phyloP scores from a whole-genome alignment of 1,284 basidiomycete species.

The Papiliotrema flavescens region DNA sequence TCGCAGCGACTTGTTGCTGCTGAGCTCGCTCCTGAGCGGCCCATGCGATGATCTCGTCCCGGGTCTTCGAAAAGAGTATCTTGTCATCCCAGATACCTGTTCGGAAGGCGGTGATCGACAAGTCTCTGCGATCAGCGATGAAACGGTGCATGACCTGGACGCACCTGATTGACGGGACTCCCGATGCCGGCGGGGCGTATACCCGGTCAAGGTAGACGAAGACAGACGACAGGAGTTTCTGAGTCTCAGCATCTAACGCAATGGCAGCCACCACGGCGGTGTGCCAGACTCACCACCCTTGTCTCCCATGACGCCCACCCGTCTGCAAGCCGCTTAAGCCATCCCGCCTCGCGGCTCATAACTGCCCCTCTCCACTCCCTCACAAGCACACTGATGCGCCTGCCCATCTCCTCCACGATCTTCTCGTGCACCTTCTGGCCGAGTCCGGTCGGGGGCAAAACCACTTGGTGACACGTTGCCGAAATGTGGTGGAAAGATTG shows the following conservation, averaged over 20 bases:
- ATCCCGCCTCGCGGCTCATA: conserved; percentile 27
- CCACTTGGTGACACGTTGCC: conserved; percentile 21
- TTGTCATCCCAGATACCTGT: conserved; percentile 56
- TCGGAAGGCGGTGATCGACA: conserved; percentile 57
- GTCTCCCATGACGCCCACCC: conserved; percentile 28
- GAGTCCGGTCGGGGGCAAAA: conserved; percentile 17
- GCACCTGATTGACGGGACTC: conserved; percentile 31
- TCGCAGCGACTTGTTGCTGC: conserved; percentile 9
- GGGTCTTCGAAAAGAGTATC: conserved; percentile 53
- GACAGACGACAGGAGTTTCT: conserved; percentile 36
- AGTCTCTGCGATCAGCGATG: conserved; percentile 48
- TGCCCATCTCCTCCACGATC: conserved; percentile 24
- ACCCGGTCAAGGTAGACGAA: conserved; percentile 48
- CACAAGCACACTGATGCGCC: conserved; percentile 14
- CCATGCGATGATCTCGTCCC: conserved; percentile 58
- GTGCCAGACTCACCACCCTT: conserved; percentile 23
- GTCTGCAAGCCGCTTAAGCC: conserved; percentile 21
- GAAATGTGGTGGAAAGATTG: conserved; percentile 31
- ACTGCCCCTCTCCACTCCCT: conserved; percentile 28
- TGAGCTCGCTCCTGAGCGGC: conserved; percentile 57
- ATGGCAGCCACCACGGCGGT: too few species aligned
- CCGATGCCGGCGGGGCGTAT: conserved; percentile 28
- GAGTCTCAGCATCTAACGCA: neutral
- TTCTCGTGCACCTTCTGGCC: conserved; percentile 21
- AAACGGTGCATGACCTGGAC: conserved; percentile 1